phyloP scores from a whole-genome alignment of 177 flowering plant genomes.

The Vitis hybrid region DNA sequence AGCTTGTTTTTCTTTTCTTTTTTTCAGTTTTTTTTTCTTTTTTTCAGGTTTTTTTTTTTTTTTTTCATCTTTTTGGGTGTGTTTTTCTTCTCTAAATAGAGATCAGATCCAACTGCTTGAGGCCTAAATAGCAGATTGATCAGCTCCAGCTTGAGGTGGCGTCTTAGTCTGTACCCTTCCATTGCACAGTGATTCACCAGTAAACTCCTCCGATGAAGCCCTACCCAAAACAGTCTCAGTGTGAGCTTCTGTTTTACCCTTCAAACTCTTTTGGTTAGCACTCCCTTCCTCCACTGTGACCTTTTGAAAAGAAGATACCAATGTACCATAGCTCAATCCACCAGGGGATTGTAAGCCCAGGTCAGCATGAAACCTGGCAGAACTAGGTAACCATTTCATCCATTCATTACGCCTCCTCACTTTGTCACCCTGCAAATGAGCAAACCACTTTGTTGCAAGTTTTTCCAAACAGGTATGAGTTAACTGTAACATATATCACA shows the following conservation, averaged over 20 bases:
- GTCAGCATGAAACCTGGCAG: slow-evolving; percentile 14
- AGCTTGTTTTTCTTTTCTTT: not conserved
- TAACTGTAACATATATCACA: not conserved
- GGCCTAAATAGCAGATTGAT: not conserved
- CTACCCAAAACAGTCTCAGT: slow-evolving; percentile 8
- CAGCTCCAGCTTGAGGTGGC: not conserved
- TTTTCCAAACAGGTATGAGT: not conserved
- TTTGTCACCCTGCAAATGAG: slow-evolving; percentile 55
- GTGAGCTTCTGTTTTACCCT: slow-evolving; percentile 7
- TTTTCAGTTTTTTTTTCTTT: no score
- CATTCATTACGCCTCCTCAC: slow-evolving; percentile 63
- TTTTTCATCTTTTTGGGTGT: no score
- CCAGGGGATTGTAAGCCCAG: slow-evolving; percentile 20
- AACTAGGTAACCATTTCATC: slow-evolving; percentile 49
- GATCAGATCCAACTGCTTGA: no score
- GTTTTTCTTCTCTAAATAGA: no score
- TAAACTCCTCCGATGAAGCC: slow-evolving; percentile 11
- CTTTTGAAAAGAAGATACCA: slow-evolving; percentile 30
- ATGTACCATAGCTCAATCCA: slow-evolving; percentile 18
- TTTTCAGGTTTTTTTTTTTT: no score
- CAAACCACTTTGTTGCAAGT: not conserved
- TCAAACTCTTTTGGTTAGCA: slow-evolving; percentile 10
- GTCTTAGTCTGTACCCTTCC: slow-evolving; percentile 16
- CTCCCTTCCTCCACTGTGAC: slow-evolving; percentile 36
- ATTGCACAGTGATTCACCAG: slow-evolving; percentile 13